Evolutionary conservation across 768 basidiomycete species (phyloP).

Genomic region (Boletellus ananas): DNA sequence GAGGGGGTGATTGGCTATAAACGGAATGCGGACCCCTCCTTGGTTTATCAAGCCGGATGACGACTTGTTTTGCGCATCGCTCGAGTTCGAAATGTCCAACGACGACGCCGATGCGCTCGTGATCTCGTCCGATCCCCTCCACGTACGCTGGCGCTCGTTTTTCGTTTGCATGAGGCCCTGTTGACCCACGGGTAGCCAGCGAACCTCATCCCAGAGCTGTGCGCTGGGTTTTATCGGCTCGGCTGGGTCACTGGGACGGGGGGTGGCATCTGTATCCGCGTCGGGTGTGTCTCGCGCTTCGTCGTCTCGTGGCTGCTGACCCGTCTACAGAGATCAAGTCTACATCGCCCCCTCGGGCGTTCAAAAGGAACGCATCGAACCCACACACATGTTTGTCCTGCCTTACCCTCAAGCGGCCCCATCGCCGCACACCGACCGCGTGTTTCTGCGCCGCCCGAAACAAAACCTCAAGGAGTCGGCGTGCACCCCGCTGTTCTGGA

Average conservation of each 20-base stretch:
- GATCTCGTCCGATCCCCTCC: conserved; percentile 55
- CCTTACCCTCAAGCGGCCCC: conserved; percentile 63
- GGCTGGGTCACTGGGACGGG: conserved; percentile 95
- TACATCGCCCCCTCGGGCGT: conserved; percentile 88
- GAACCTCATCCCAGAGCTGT: conserved; percentile 86
- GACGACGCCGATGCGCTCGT: conserved; percentile 48
- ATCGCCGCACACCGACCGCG: conserved; percentile 62
- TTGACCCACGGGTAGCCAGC: conserved; percentile 57
- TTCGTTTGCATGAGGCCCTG: not conserved
- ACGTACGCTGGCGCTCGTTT: conserved; percentile 38
- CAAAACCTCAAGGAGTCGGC: conserved; percentile 77
- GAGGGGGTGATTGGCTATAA: not conserved
- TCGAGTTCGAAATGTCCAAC: conserved; percentile 15
- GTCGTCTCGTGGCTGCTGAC: not conserved
- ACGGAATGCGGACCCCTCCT: not conserved
- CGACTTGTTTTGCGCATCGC: not conserved
- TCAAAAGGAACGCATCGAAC: conserved; percentile 83
- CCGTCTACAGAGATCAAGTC: conserved; percentile 57
- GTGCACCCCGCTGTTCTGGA: conserved; percentile 91
- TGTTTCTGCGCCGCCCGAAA: conserved; percentile 74
- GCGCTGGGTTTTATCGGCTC: conserved; percentile 76
- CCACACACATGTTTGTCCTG: conserved; percentile 83
- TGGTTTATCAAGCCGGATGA: no score
- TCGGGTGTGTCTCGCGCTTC: conserved; percentile 43
- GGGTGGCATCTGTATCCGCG: conserved; percentile 72